phyloP scores from a whole-genome alignment of 2,329 filamentous ascomycete species.

The Metarhizium rileyi region DNA sequence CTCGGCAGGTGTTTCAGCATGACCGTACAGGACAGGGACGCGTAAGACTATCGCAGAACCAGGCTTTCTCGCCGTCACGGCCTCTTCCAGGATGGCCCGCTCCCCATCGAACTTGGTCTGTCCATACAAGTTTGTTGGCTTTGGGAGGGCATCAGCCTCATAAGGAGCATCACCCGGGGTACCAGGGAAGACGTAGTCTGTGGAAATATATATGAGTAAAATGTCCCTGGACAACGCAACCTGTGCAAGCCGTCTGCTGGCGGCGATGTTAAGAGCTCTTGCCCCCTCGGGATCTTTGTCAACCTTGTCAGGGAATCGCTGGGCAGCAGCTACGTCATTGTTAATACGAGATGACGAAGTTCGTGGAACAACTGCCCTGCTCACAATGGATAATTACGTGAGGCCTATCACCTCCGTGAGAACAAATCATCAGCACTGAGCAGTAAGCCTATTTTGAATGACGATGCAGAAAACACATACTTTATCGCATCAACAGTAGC shows the following conservation, averaged over 20 bases:
- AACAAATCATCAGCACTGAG: neutral
- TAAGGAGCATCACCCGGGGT: slow-evolving; percentile 76
- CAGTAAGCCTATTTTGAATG: neutral
- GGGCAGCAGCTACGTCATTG: slow-evolving; percentile 58
- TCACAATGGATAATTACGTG: slow-evolving; percentile 73
- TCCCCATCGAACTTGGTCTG: slow-evolving; percentile 53
- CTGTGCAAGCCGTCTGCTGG: slow-evolving; percentile 55
- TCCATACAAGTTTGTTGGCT: slow-evolving; percentile 68
- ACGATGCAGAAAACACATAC: slow-evolving; percentile 28
- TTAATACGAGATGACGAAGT: neutral
- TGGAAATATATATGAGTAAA: slow-evolving; percentile 69
- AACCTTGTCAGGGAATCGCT: slow-evolving; percentile 80
- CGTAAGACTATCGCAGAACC: slow-evolving; percentile 61
- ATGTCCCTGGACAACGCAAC: slow-evolving; percentile 53
- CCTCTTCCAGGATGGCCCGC: slow-evolving; percentile 55
- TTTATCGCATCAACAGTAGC: slow-evolving; percentile 42
- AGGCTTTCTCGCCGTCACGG: slow-evolving; percentile 33
- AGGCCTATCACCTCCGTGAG: slow-evolving; percentile 40
- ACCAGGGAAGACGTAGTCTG: slow-evolving; percentile 72
- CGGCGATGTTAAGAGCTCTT: slow-evolving; percentile 62
- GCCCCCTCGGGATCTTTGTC: slow-evolving; percentile 70
- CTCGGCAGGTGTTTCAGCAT: slow-evolving; percentile 59
- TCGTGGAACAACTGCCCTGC: neutral
- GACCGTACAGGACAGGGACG: slow-evolving; percentile 77
- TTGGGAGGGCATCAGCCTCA: slow-evolving; percentile 49